Evolutionary conservation across 139 green algal genomes (phyloP).

Genomic region (Picochlorum sp.): DNA sequence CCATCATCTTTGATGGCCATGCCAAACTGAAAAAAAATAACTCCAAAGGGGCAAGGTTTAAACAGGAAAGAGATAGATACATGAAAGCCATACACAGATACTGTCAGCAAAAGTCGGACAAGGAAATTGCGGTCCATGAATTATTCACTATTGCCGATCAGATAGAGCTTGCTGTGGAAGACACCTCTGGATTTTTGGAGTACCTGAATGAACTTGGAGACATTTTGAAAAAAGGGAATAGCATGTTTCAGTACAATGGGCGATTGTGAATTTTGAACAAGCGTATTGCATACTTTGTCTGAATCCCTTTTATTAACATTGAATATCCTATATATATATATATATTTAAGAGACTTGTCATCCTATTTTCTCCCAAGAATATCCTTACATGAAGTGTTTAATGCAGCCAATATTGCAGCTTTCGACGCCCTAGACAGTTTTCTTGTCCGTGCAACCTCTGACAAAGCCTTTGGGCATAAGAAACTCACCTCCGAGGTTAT

Average conservation of each 20-base stretch:
- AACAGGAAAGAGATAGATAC: slow-evolving; percentile 50
- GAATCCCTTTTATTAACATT: no score
- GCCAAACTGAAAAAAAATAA: slow-evolving; percentile 1
- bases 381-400: slow-evolving; percentile 7
- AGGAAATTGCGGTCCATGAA: background rate
- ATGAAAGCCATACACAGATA: slow-evolving; percentile 33
- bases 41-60: slow-evolving; percentile 23
- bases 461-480: background rate
- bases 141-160: slow-evolving; percentile 44
- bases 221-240: slow-evolving; percentile 48
- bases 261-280: background rate
- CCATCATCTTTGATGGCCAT: slow-evolving; percentile 35
- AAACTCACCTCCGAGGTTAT: background rate
- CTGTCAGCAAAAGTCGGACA: slow-evolving; percentile 16
- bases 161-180: slow-evolving; percentile 43
- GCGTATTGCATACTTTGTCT: background rate
- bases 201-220: slow-evolving; percentile 71
- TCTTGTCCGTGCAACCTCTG: slow-evolving; percentile 25
- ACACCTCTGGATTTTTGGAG: slow-evolving; percentile 43
- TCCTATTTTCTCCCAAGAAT: background rate
- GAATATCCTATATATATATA: no score
- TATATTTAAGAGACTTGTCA: no score
- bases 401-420: slow-evolving; percentile 22
- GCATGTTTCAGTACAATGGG: slow-evolving; percentile 20
- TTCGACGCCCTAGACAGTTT: slow-evolving; percentile 28